Base-by-base conservation (phyloP, 2,329 filamentous ascomycete species). In the Curvularia sp. region DNA sequence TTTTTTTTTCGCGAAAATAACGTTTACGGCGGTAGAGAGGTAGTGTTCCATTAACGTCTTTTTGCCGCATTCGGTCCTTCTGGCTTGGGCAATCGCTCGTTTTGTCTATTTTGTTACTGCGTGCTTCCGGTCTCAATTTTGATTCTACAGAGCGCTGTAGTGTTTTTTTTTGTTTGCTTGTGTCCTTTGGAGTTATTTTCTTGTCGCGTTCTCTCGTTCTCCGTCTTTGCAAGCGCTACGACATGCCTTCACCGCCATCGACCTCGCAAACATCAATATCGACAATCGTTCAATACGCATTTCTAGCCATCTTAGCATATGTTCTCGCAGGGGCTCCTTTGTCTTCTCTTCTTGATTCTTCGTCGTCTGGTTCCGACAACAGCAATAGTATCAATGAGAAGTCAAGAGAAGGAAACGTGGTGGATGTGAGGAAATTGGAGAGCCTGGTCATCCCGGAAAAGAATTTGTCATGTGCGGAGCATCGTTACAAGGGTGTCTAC, bases 401-500 rank as follows among this genome's bases (percentile, higher is more conserved):
- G 18, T 9, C 42, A 45, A 13, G 43, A 43, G 51, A 45, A 34
- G 39, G 39, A 18, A 45, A 50, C n/a, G 30, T 43, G 41, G 32
- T 12, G 28, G 41, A 52, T 42, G 68, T 68, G 47, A 70, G 74
- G 27, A 78, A 78, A 53, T 60, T 70, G 32, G 69, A 79, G 30
- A 64, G 68, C 12, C 57, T 83, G 30, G 77, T 80, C 4, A 72
- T 79, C 46, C 80, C 80, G 2, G 73, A 77, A 15, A 57, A 59
- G 21, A 68, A 72, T n/a, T 56, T 82, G 27, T 49, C 61, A 36
- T 83, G 81, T 64, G 57, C 63, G 6, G 61, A 68, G 34, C 78
- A 81, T 68, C 58, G 59, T 3, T 80, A 79, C 54, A 67, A 68
- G 34, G 63, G 67, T 2, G 68, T 82, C 1, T 81, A 84, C 64